Evolutionary conservation across 176 grass and related monocot species (phyloP).

Genomic region (Avena sativa): DNA sequence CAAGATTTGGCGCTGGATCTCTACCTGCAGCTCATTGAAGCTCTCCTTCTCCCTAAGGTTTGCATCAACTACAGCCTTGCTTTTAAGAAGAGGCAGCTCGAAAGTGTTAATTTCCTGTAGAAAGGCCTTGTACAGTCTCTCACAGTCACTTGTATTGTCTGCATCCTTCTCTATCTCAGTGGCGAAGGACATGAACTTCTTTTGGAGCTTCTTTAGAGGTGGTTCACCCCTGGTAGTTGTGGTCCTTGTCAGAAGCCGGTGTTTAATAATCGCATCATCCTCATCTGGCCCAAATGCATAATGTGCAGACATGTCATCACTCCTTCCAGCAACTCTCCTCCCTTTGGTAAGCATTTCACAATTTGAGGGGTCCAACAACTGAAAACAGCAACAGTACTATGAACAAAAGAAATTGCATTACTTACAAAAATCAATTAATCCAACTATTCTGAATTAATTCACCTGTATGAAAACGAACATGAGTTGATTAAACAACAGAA

Average conservation of each 20-base stretch:
- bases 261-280: slow-evolving; percentile 90
- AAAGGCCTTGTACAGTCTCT: slow-evolving; percentile 80
- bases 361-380: slow-evolving; percentile 4
- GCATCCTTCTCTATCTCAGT: slow-evolving; percentile 70
- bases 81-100: slow-evolving; percentile 81
- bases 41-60: slow-evolving; percentile 87
- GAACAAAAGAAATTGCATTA: slow-evolving; percentile 24
- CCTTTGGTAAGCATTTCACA: slow-evolving; percentile 65
- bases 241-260: slow-evolving; percentile 82
- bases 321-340: slow-evolving; percentile 65
- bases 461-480: slow-evolving; percentile 4
- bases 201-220: slow-evolving; percentile 90
- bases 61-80: slow-evolving; percentile 77
- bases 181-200: slow-evolving; percentile 80
- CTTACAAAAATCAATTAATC: not conserved
- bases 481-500: not conserved
- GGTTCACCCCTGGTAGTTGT: slow-evolving; percentile 90
- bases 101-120: slow-evolving; percentile 83
- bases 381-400: slow-evolving; percentile 21
- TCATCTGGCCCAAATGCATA: slow-evolving; percentile 78
- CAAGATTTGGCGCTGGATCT: slow-evolving; percentile 74
- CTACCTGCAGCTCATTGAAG: slow-evolving; percentile 78
- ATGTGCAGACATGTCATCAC: slow-evolving; percentile 70
- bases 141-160: slow-evolving; percentile 61
- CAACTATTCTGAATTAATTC: not conserved